Evolutionary conservation across 2,329 filamentous ascomycete species (phyloP), one percentile per base, ranked within the genome.

Genomic region (Colletotrichum tofieldiae): DNA sequence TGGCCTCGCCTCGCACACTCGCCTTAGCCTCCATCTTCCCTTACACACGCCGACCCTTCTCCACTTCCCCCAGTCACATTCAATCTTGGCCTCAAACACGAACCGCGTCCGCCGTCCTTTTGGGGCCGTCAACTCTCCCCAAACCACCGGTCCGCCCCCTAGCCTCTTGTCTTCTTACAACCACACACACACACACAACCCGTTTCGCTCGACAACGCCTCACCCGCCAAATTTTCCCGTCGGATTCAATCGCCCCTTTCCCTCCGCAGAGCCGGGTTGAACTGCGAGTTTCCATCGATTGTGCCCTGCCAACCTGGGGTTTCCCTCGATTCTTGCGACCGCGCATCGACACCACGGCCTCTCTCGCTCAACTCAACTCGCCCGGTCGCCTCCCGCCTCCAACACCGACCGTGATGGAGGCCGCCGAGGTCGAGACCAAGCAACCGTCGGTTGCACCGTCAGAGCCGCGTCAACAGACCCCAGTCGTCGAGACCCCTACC

Each of bases 41-140:
- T 43, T 55, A 23, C 61, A 29, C 61, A 63, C 56, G 32, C 62
- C 56, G 39, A 8, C 43, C 51, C 3, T 55, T 69, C 59, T 51
- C 69, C 69, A 72, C 69, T 43, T 45, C 39, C 9, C 43, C 32
- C 29, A 60, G 69, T 63, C 65, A 67, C 58, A 59, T 47, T 59
- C 43, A 69, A 61, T 63, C 69, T 72, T 69, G 65, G 58, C 65
- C 69, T 72, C 65, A 69, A 72, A 72, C 69, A 69, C 69, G 65
- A 68, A 72, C 68, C 64, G 59, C 69, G 45, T 52, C 59, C 65
- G 32, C 65, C 69, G 58, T 39, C 39, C 32, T 32, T 62, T 51
- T 51, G 59, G 59, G 47, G 32, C 59, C 45, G 47, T 52, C 60
- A 51, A 39, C 41, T 32, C 47, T 49, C n/a, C 47, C 60, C 32